phyloP scores from a whole-genome alignment of 2,329 filamentous ascomycete species.

The Hymenoscyphus salicellus region DNA sequence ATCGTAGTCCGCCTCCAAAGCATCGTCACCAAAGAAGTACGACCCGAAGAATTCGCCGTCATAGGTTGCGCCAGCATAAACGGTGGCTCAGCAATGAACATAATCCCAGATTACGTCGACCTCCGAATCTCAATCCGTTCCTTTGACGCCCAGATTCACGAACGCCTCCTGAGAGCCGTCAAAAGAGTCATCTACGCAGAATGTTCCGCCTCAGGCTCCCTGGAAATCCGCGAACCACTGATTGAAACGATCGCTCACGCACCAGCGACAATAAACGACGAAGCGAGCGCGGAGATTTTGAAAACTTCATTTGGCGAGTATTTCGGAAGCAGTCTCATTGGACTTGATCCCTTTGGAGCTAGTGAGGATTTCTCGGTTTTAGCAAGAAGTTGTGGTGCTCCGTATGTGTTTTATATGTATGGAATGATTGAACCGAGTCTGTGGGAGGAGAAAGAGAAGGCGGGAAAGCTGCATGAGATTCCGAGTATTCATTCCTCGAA shows the following conservation, averaged over 20 bases:
- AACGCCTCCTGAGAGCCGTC: slow-evolving; percentile 38
- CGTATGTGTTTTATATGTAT: slow-evolving; percentile 54
- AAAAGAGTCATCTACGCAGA: slow-evolving; percentile 52
- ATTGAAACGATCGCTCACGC: slow-evolving; percentile 22
- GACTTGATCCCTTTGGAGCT: slow-evolving; percentile 10
- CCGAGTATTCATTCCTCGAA: slow-evolving; percentile 56
- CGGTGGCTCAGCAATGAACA: slow-evolving; percentile 44
- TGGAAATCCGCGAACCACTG: slow-evolving; percentile 34
- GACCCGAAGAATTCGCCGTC: slow-evolving; percentile 42
- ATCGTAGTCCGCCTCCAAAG: slow-evolving; percentile 43
- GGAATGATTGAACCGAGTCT: slow-evolving; percentile 49
- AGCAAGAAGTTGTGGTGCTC: slow-evolving; percentile 45
- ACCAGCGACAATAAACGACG: slow-evolving; percentile 29
- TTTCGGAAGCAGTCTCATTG: slow-evolving; percentile 10
- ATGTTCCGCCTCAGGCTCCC: slow-evolving; percentile 41
- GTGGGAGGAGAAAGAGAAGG: slow-evolving; percentile 48
- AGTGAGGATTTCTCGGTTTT: slow-evolving; percentile 42
- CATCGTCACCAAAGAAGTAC: slow-evolving; percentile 41
- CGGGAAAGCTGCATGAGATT: slow-evolving; percentile 42
- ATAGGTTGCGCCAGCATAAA: slow-evolving; percentile 46
- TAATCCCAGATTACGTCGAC: slow-evolving; percentile 41
- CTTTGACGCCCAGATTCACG: slow-evolving; percentile 34
- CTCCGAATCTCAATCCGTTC: slow-evolving; percentile 44
- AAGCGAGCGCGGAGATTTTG: slow-evolving; percentile 16
- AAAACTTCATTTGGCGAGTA: slow-evolving; percentile 14